Conservation (phyloP, 768 basidiomycete species). For the Mycena metata region DNA sequence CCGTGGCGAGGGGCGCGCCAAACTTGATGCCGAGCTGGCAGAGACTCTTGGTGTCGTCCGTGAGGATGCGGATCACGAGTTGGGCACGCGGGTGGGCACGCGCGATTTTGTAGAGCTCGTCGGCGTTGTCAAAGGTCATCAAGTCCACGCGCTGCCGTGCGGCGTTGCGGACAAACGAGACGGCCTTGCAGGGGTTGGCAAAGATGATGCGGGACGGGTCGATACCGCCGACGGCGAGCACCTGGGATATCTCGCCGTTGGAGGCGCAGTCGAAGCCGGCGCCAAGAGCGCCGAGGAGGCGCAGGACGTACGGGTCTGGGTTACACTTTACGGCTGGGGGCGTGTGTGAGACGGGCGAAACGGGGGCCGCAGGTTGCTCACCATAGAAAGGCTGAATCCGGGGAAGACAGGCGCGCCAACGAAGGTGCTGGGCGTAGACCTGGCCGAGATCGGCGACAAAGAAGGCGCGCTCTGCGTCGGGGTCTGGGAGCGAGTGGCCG, state of each 20-base stretch:
- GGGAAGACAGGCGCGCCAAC: conserved; percentile 84
- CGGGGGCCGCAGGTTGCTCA: conserved; percentile 52
- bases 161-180: conserved; percentile 91
- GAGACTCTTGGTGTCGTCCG: conserved; percentile 96
- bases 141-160: conserved; percentile 83
- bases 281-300: conserved; percentile 90
- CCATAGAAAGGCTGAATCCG: conserved; percentile 96
- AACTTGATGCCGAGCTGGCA: conserved; percentile 97
- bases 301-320: conserved; percentile 94
- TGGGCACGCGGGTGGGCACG: conserved; percentile 85
- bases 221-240: conserved; percentile 81
- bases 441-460: conserved; percentile 95
- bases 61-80: conserved; percentile 93
- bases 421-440: conserved; percentile 86
- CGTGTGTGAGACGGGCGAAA: conserved; percentile 41
- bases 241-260: conserved; percentile 88
- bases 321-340: conserved; percentile 94
- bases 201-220: conserved; percentile 91
- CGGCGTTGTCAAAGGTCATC: conserved; percentile 99
- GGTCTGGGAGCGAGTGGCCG: conserved; percentile 66
- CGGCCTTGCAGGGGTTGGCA: conserved; percentile 98
- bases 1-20: conserved; percentile 88
- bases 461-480: conserved; percentile 93
- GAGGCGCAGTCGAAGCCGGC: conserved; percentile 98
- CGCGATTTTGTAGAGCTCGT: conserved; percentile 95